Percentiles rank a stretch among this genome's conserved stretches.
Evolutionary conservation across 108 stramenopile species (phyloP).

Genomic region (Bacterosira constricta): DNA sequence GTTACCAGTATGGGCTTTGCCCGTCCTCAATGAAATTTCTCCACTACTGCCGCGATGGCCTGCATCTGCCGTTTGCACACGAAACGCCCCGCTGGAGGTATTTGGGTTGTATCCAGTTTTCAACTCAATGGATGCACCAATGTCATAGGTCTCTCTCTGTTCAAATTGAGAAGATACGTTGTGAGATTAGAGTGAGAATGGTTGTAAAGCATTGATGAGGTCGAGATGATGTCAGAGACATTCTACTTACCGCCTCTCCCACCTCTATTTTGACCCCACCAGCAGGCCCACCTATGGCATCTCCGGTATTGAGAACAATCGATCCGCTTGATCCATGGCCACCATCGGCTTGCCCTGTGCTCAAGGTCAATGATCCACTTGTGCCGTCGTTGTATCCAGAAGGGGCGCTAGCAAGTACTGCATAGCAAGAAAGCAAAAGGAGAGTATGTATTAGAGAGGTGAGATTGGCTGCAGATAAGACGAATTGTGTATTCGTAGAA

Average conservation of each 20-base stretch:
- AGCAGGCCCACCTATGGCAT: background rate
- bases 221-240: background rate
- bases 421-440: too few relatives aligned
- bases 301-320: constrained; percentile 17
- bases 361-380: constrained; percentile 24
- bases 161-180: too few relatives aligned
- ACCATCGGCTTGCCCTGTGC: constrained; percentile 10
- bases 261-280: constrained; percentile 10
- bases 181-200: too few relatives aligned
- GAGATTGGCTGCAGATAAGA: too few relatives aligned
- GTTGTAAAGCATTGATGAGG: too few relatives aligned
- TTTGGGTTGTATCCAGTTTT: constrained; percentile 20
- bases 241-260: background rate
- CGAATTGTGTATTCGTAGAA: too few relatives aligned
- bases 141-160: background rate
- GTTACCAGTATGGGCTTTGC: constrained; percentile 3
- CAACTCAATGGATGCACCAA: constrained; percentile 3
- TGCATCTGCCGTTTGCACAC: constrained; percentile 3
- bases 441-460: too few relatives aligned
- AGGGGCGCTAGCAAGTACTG: constrained; percentile 3
- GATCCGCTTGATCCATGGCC: constrained; percentile 12
- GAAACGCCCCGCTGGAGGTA: constrained; percentile 15
- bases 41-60: constrained; percentile 17
- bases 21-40: constrained; percentile 7
- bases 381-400: constrained; percentile 2